Percentiles rank a stretch among this genome's conserved stretches.
phyloP scores from a whole-genome alignment of 2,329 filamentous ascomycete species.

The Colletotrichum sp. region DNA sequence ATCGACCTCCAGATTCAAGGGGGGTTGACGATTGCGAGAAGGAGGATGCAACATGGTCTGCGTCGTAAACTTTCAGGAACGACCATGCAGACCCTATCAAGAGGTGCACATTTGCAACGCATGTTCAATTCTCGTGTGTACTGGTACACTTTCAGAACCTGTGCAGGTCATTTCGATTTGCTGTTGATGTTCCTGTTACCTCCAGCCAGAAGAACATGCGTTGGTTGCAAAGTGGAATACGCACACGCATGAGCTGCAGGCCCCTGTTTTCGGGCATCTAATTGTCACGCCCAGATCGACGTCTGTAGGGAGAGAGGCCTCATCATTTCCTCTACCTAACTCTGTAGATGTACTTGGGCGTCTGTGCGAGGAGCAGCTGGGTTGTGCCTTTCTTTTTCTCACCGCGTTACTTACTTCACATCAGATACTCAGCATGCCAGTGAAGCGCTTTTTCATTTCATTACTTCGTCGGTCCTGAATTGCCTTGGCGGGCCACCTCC shows the following conservation, averaged over 20 bases:
- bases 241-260: not conserved
- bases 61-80: not conserved
- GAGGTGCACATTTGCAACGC: not conserved
- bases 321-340: not conserved
- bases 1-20: not conserved
- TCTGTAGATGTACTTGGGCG: not conserved
- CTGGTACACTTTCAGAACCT: not conserved
- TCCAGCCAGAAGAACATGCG: not conserved
- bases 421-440: not conserved
- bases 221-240: not conserved
- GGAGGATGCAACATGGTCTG: not conserved
- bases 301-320: not conserved
- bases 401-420: not conserved
- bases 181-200: too few species aligned
- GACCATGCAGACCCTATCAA: not conserved
- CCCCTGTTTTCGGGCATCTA: not conserved
- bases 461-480: not conserved
- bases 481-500: not conserved
- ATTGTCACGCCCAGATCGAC: not conserved
- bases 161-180: not conserved
- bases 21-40: not conserved
- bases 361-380: not conserved
- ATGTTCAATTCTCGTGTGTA: not conserved
- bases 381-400: not conserved
- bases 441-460: not conserved